Evolutionary conservation across 1,139 yeast species (phyloP), one percentile per base, ranked within the genome.

Genomic region (Kurtzmaniella natalensis): DNA sequence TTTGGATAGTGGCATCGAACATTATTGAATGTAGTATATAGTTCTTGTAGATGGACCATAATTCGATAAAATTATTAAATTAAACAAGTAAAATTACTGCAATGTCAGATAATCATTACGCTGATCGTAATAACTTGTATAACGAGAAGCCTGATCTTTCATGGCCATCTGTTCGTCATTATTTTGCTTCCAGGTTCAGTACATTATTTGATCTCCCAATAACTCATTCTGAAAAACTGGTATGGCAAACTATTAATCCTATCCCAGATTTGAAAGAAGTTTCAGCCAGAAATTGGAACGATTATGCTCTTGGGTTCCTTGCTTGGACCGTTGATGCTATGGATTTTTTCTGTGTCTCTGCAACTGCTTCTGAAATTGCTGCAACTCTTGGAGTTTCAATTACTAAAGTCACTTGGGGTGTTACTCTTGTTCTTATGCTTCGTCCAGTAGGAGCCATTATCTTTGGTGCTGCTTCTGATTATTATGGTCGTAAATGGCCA

Each of bases 281-380:
- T 50, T 61, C 62, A 16, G 51, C 59, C 31, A 59, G 55, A 34
- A 78, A 78, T 39, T 79, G 88, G 86, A 63, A 73, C 35, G 76
- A 79, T 53, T 79, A 81, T 49, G 39, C 65, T 19, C 64, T 79
- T 30, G 88, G 87, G 3, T 78, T 79, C 46, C 51, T 68, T 40
- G 86, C 83, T 20, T 84, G 94, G 94, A 70, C 87, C 4, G 72
- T 85, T 72, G 94, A 83, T 53, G 83, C 94, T 3, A 70, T 82
- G 55, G 94, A 83, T 57, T 84, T 80, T 57, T 84, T 83, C 54
- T 68, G 81, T 20, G 82, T 81, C 9, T 75, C 85, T 5, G 65
- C 81, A 29, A 72, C 80, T 41, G 80, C 80, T 14, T 44, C 76
- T 1, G 60, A 57, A 7, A 67, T 83, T 35, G 86, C 92, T 4